A percentile compares a stretch with the other conserved stretches of the same genome.
phyloP scores from a whole-genome alignment of 768 basidiomycete genomes.

The Tricholoma saponaceum region DNA sequence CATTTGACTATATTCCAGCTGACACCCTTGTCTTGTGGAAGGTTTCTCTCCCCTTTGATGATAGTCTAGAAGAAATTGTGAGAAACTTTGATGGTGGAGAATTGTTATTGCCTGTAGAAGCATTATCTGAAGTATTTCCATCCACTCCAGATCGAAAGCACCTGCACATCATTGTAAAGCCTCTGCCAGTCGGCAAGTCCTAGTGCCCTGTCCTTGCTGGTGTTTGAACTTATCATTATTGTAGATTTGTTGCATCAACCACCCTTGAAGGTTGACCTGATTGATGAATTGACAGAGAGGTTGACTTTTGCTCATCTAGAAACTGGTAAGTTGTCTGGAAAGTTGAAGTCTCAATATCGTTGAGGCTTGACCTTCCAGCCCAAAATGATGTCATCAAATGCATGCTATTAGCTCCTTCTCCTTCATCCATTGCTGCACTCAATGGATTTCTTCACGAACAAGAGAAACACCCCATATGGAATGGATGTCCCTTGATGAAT shows the following conservation, averaged over 20 bases:
- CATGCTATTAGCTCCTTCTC: no score
- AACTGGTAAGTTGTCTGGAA: neutral
- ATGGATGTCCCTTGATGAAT: no score
- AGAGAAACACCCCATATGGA: no score
- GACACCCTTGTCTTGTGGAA: neutral
- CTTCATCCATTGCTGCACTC: no score
- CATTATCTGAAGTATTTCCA: neutral
- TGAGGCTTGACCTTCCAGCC: neutral
- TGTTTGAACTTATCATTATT: neutral
- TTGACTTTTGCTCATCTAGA: neutral
- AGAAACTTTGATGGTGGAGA: neutral
- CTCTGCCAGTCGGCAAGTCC: neutral
- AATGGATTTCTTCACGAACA: no score
- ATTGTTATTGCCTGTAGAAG: neutral
- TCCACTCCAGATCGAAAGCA: neutral
- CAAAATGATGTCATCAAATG: no score
- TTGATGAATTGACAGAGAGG: neutral
- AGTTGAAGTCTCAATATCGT: neutral
- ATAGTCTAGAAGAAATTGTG: neutral
- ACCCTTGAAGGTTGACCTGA: neutral
- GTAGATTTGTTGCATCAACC: neutral
- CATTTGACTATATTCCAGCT: constrained; percentile 1
- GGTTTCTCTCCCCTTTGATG: neutral
- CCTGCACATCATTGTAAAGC: neutral
- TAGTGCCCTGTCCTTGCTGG: neutral